A percentile compares a stretch with the other conserved stretches of the same genome.
These are phyloP conservation scores for Ascochyta rabiei DNA, from an alignment of 2,329 filamentous ascomycete genomes.

Conservation along the genomic window DNA sequence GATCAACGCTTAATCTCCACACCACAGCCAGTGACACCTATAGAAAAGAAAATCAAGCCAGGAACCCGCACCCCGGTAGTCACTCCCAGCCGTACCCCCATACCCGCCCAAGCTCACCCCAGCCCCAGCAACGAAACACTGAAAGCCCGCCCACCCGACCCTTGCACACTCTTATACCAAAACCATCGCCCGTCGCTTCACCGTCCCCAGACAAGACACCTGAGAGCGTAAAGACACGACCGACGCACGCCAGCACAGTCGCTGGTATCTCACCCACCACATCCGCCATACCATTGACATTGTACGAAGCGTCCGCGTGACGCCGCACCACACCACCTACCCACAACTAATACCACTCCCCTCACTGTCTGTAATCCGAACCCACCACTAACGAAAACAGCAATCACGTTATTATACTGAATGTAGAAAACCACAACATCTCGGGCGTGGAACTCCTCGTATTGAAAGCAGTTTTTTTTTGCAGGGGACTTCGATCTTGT, in stretches of 20 bases:
- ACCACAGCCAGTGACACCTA: too few relatives aligned
- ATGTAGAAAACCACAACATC: conserved; percentile 1
- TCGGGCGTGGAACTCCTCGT: not conserved
- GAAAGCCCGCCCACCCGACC: not conserved
- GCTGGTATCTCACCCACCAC: not conserved
- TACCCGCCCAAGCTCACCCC: not conserved
- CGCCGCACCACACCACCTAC: conserved; percentile 4
- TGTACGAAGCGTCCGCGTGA: not conserved
- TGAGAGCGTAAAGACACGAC: conserved; percentile 1
- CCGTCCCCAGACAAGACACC: not conserved
- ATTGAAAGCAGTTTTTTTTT: not conserved
- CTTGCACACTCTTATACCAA: not conserved
- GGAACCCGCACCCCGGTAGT: not conserved
- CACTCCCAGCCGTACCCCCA: not conserved
- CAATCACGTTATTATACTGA: not conserved
- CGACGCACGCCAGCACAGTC: not conserved
- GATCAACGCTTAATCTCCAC: too few relatives aligned
- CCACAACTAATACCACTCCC: too few relatives aligned
- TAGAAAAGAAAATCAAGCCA: too few relatives aligned
- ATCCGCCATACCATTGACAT: not conserved
- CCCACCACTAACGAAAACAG: too few relatives aligned
- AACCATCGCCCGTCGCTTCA: not conserved
- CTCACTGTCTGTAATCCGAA: too few relatives aligned
- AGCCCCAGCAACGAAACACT: not conserved
- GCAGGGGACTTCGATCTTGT: not conserved